A percentile compares a stretch with the other conserved stretches of the same genome.
phyloP scores from a whole-genome alignment of 148 eudicot species.

The Camellia granthamiana region DNA sequence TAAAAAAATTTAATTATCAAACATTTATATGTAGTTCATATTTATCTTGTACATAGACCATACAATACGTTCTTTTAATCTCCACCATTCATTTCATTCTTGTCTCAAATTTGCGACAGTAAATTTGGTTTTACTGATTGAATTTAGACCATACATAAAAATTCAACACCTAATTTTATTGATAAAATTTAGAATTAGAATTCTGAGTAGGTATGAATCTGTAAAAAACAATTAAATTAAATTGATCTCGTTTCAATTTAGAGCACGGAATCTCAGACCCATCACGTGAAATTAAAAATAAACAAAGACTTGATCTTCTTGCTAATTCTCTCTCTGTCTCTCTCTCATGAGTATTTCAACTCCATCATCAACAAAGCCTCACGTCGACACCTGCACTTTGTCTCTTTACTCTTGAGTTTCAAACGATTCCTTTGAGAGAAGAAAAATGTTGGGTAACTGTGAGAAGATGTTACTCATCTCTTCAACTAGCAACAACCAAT shows the following conservation, averaged over 20 bases:
- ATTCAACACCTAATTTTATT: too few species aligned
- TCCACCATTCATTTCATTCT: too few species aligned
- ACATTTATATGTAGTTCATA: too few species aligned
- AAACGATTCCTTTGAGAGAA: constrained; percentile 20
- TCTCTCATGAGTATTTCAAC: constrained; percentile 12
- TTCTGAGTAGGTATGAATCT: neutral
- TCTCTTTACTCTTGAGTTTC: constrained; percentile 28
- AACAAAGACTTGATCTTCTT: neutral
- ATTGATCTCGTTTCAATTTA: neutral
- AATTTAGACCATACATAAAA: too few species aligned
- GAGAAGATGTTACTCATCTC: constrained; percentile 21
- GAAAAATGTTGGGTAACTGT: constrained; percentile 25
- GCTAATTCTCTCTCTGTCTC: neutral
- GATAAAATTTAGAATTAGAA: neutral
- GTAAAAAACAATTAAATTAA: neutral
- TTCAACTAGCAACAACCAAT: constrained; percentile 21
- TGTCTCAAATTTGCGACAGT: too few species aligned
- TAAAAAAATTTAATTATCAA: too few species aligned
- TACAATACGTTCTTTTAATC: too few species aligned
- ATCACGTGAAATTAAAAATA: constrained; percentile 23
- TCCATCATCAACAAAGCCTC: constrained; percentile 22
- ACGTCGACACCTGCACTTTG: constrained; percentile 38
- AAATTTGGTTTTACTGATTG: too few species aligned
- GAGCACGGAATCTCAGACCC: neutral
- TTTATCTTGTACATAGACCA: too few species aligned